A percentile compares a stretch with the other conserved stretches of the same genome.
Evolutionary conservation across 805 yeast genomes (phyloP).

Genomic region (Lipomyces sp.): DNA sequence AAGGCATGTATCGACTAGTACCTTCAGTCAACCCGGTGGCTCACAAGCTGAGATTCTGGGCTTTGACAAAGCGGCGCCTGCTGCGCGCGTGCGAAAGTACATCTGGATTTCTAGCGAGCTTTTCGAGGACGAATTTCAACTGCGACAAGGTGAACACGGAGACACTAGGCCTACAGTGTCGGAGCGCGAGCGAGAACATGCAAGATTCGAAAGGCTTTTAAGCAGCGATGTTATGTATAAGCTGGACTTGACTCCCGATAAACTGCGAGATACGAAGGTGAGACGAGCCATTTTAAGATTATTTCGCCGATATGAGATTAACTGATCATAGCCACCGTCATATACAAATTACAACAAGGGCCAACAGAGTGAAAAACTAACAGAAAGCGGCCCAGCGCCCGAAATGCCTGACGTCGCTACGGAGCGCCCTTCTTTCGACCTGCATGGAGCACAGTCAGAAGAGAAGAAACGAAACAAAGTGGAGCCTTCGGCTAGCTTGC

Average conservation of each 20-base stretch:
- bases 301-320: too few relatives aligned
- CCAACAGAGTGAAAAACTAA: too few relatives aligned
- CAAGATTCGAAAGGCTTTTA: slow-evolving; percentile 9
- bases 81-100: slow-evolving; percentile 13
- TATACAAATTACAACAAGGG: too few relatives aligned
- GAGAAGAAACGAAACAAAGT: too few relatives aligned
- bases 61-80: slow-evolving; percentile 2
- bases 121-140: neutral
- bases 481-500: too few relatives aligned
- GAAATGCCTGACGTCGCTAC: too few relatives aligned
- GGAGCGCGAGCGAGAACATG: slow-evolving; percentile 7
- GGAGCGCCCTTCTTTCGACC: too few relatives aligned
- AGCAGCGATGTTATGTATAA: slow-evolving; percentile 12
- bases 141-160: neutral
- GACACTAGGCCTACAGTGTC: neutral
- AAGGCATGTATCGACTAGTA: too few relatives aligned
- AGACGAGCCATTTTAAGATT: neutral
- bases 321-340: too few relatives aligned
- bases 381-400: too few relatives aligned
- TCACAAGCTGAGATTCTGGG: neutral
- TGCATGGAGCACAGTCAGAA: too few relatives aligned
- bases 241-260: slow-evolving; percentile 12
- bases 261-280: slow-evolving; percentile 7
- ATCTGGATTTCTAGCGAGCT: slow-evolving; percentile 9
- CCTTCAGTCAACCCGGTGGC: neutral